phyloP scores from a whole-genome alignment of 164 flowering plant species.

The Macadamia tetraphylla region DNA sequence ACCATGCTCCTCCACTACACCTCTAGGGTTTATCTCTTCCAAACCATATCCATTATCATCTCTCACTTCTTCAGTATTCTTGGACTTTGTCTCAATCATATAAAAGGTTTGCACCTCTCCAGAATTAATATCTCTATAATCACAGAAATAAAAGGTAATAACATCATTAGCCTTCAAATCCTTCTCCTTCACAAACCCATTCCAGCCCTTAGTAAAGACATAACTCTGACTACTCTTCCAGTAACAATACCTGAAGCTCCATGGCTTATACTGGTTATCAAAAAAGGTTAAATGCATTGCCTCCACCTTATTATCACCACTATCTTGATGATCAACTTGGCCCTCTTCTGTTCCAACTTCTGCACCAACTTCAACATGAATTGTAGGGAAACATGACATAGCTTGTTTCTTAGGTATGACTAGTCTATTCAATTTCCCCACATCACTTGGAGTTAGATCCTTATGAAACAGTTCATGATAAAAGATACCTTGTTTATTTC shows the following conservation, averaged over 20 bases:
- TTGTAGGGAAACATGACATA: constrained; percentile 37
- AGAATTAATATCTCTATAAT: constrained; percentile 7
- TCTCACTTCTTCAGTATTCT: background rate
- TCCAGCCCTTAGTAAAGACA: constrained; percentile 83
- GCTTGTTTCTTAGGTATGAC: constrained; percentile 87
- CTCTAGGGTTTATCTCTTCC: background rate
- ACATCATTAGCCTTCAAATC: constrained; percentile 43
- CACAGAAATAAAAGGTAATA: constrained; percentile 37
- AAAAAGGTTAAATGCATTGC: constrained; percentile 36
- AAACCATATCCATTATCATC: background rate
- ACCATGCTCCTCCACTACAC: constrained; percentile 3
- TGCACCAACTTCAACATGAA: constrained; percentile 11
- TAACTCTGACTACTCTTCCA: constrained; percentile 87
- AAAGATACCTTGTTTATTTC: constrained; percentile 6
- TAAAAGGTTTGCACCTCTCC: constrained; percentile 11
- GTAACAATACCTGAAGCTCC: constrained; percentile 78
- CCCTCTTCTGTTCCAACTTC: background rate
- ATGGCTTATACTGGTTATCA: constrained; percentile 39
- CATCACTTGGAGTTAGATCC: constrained; percentile 91
- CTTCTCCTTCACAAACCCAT: constrained; percentile 60
- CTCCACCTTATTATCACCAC: constrained; percentile 11
- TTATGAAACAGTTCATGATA: constrained; percentile 53
- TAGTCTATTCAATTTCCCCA: constrained; percentile 77
- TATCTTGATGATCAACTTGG: background rate
- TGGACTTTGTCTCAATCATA: constrained; percentile 22